phyloP scores from a whole-genome alignment of 2,329 filamentous ascomycete species.

The Purpureocillium lavendulum region DNA sequence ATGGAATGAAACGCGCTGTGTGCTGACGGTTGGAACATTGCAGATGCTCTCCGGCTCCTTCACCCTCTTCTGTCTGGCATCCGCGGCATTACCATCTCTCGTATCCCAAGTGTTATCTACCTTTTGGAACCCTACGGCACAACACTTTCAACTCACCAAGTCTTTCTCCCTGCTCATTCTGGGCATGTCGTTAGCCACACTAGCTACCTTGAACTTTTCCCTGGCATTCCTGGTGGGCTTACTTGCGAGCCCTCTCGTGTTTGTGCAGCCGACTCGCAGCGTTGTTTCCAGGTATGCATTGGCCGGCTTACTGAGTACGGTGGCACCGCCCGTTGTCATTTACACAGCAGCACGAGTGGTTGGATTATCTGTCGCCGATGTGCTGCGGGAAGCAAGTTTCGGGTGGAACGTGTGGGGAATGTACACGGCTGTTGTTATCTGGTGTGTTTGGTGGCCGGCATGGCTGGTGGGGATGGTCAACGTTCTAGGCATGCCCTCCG shows the following conservation, averaged over 20 bases:
- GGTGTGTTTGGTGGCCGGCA: conserved; percentile 92
- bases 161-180: conserved; percentile 88
- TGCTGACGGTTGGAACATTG: conserved; percentile 1
- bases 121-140: conserved; percentile 45
- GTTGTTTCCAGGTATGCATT: conserved; percentile 32
- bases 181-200: conserved; percentile 82
- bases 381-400: conserved; percentile 68
- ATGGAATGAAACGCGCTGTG: not conserved
- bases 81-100: conserved; percentile 45
- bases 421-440: conserved; percentile 84
- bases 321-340: conserved; percentile 54
- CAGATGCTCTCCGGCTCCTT: conserved; percentile 56
- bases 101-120: conserved; percentile 47
- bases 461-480: conserved; percentile 63
- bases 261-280: conserved; percentile 45
- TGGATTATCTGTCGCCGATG: conserved; percentile 36
- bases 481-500: conserved; percentile 33
- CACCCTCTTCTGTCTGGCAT: conserved; percentile 44
- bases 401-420: conserved; percentile 86
- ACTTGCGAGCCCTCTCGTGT: conserved; percentile 70
- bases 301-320: conserved; percentile 43
- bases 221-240: conserved; percentile 80
- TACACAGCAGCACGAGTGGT: conserved; percentile 35
- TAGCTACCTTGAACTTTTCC: conserved; percentile 94
- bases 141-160: conserved; percentile 73